Evolutionary conservation across 257 asterid genomes (phyloP).

Genomic region (Solanum lycopersicoides): DNA sequence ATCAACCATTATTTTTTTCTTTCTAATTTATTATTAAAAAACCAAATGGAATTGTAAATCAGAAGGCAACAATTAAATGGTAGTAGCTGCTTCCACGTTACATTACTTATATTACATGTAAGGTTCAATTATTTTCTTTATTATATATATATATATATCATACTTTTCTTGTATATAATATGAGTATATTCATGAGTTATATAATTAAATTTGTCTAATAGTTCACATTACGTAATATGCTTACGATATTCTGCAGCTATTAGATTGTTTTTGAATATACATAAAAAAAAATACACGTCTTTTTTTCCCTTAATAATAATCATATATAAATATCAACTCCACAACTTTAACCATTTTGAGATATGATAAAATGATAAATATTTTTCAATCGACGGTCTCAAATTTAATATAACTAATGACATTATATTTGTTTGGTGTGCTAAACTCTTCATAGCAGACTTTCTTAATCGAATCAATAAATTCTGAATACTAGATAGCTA

Average conservation of each 20-base stretch:
- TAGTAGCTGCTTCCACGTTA: neutral
- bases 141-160: too few species aligned
- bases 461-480: neutral
- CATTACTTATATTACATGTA: neutral
- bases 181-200: too few species aligned
- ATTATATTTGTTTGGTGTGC: too few species aligned
- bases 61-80: neutral
- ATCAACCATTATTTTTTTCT: neutral
- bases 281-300: neutral
- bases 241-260: neutral
- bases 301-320: neutral
- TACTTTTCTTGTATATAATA: neutral
- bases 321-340: neutral
- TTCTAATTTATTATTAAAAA: neutral
- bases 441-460: neutral
- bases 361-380: neutral
- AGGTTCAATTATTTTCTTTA: neutral
- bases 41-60: neutral
- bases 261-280: neutral
- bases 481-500: too few species aligned
- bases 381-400: neutral
- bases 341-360: neutral
- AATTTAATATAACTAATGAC: neutral
- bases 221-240: neutral
- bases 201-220: neutral